Evolutionary conservation across 2,329 filamentous ascomycete species (phyloP), one percentile per base, ranked within the genome.

Genomic region (Aspergillus sp.): DNA sequence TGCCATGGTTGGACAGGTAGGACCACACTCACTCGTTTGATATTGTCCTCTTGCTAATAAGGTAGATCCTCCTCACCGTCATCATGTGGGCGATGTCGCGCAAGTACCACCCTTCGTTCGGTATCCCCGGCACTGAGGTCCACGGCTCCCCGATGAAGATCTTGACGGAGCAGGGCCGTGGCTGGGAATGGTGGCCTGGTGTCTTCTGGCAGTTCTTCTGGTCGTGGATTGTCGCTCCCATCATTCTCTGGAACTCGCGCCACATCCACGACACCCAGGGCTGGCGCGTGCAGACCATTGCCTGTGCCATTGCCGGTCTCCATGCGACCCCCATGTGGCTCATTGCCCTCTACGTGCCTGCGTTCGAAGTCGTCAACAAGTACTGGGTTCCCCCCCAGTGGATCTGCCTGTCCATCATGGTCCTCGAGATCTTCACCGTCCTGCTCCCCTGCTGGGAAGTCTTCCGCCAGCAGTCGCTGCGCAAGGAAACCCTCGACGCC

Each of bases 311-410:
- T 53, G 74, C 77, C 42, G 76, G 84, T 55, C 79, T 89, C 18
- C 85, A 83, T 55, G 86, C 85, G 20, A 83, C 85, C 8, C 87
- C 87, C 0, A 80, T 89, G 75, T 89, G 86, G 86, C 79, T 89
- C 38, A 72, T 74, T 41, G 77, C 74, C 36, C 71, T 86, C 22
- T 86, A 84, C 54, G 73, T 85, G 13, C 80, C 83, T 5, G 76
- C 62, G 8, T 82, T 87, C 75, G 75, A 71, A 2, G 66, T 72
- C 0, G 71, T 87, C 53, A 86, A 87, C 68, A 66, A 72, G 12
- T 81, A 80, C 67, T 86, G 80, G 62, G 75, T 85, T 13, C 85
- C 86, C 49, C 83, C 85, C 2, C 81, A 86, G 68, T 89, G 86
- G 73, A 75, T 88, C 56, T 80, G 81, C 47, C 71, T 86, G 5